A percentile compares a stretch with the other conserved stretches of the same genome.
Evolutionary conservation across 768 basidiomycete genomes (phyloP).

Genomic region (Tremella mesenterica): DNA sequence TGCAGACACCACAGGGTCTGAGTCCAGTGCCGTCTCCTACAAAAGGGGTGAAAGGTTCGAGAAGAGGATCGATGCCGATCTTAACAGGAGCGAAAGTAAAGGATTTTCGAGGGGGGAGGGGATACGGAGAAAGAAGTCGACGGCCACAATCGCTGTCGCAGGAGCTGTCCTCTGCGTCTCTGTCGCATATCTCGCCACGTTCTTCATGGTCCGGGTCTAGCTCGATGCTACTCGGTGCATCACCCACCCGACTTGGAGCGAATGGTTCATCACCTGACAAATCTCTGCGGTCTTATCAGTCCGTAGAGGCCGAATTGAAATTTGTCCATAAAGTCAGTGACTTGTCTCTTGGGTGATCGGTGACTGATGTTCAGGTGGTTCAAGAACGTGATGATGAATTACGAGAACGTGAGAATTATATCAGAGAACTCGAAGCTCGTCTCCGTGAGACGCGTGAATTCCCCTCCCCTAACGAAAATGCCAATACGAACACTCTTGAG

Average conservation of each 20-base stretch:
- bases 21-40: conserved; percentile 14
- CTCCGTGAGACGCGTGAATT: conserved; percentile 35
- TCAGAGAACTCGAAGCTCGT: conserved; percentile 51
- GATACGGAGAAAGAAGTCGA: conserved; percentile 33
- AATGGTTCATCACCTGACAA: conserved; percentile 25
- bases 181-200: conserved; percentile 41
- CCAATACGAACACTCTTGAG: conserved; percentile 1
- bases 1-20: conserved; percentile 18
- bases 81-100: conserved; percentile 5
- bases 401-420: conserved; percentile 85
- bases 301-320: conserved; percentile 91
- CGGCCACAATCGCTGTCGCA: conserved; percentile 82
- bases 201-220: conserved; percentile 24
- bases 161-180: conserved; percentile 52
- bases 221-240: conserved; percentile 19
- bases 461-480: conserved; percentile 37
- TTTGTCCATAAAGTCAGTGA: conserved; percentile 63
- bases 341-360: neutral
- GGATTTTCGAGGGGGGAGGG: conserved; percentile 44
- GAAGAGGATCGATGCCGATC: conserved; percentile 20
- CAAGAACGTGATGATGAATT: conserved; percentile 58
- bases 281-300: conserved; percentile 64
- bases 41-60: neutral
- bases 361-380: conserved; percentile 5
- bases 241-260: conserved; percentile 14